Base-by-base conservation (phyloP, 2,329 filamentous ascomycete genomes). In the Dactylellina haptotyla region DNA sequence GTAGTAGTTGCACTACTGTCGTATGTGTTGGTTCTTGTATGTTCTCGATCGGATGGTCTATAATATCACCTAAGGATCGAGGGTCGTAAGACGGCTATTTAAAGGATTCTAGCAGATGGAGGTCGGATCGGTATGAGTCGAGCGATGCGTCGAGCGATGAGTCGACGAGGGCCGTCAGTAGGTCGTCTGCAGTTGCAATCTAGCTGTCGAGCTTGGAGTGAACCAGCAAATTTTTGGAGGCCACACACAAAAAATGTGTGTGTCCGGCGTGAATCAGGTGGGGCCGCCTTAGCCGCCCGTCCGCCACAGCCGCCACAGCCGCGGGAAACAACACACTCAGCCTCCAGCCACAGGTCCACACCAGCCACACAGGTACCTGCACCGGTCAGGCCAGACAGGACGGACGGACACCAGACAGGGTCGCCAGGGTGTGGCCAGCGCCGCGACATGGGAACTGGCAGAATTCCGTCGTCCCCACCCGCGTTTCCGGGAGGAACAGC, bases 201-300 rank as follows among this genome's bases (percentile, higher is more conserved):
- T 34, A 34, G 32, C 32, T 34, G 32, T 34, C 6, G n/a, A n/a
- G n/a, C 16, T 37, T 28, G 30, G 53, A 26, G 25, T 57, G n/a
- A 25, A 48, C 32, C 45, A 39, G 51, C 62, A 57, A 66, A 66
- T 57, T 67, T 67, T 67, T 67, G 63, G 63, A 20, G 41, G n/a
- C 50, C 50, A 45, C 50, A 65, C 51, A 45, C 56, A 65, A 34
- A 34, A 14, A 34, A 28, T 16, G 34, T 57, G 34, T 43, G 53
- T 26, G 53, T 16, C 16, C 9, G 30, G 16, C 5, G 16, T 20
- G 32, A 23, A 18, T 53, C 20, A 5, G 12, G 32, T 5, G 30
- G 18, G n/a, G 32, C 9, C 30, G n/a, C 12, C 30, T 41, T 30
- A 57, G 53, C 53, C 53, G 53, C 18, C 34, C 5, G 46, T 10